Evolutionary conservation across 2,329 filamentous ascomycete species (phyloP).

Genomic region (Alternaria brassicae): DNA sequence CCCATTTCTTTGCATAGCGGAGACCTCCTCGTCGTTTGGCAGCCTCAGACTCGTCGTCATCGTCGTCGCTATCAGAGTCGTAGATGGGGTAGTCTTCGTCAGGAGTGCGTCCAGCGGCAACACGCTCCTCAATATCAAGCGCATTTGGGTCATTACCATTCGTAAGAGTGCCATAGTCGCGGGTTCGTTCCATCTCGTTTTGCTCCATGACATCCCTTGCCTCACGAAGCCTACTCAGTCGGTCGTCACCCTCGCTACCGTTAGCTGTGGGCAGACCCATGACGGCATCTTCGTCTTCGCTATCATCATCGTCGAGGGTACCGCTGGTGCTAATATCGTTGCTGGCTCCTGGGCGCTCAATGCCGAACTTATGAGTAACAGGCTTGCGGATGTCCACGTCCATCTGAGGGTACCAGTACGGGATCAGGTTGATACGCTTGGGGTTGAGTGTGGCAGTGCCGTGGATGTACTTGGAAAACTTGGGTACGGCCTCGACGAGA

Average conservation of each 20-base stretch:
- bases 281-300: constrained; percentile 64
- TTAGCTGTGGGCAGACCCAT: constrained; percentile 34
- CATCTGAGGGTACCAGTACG: constrained; percentile 99
- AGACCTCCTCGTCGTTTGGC: constrained; percentile 78
- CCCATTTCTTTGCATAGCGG: constrained; percentile 70
- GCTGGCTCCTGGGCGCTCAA: constrained; percentile 78
- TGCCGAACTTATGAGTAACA: constrained; percentile 85
- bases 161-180: constrained; percentile 55
- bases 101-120: constrained; percentile 65
- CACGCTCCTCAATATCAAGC: constrained; percentile 84
- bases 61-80: constrained; percentile 85
- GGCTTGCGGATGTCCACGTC: constrained; percentile 96
- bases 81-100: constrained; percentile 85
- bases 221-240: constrained; percentile 57
- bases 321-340: constrained; percentile 79
- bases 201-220: constrained; percentile 60
- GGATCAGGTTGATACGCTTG: constrained; percentile 83
- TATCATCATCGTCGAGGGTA: constrained; percentile 77
- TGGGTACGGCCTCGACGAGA: constrained; percentile 96
- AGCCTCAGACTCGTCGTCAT: constrained; percentile 77
- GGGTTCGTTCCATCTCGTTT: constrained; percentile 58
- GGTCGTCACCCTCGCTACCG: constrained; percentile 53
- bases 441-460: constrained; percentile 89
- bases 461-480: constrained; percentile 99
- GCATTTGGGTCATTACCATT: constrained; percentile 50